Evolutionary conservation across 352 stramenopile genomes (phyloP).

Genomic region (Globisporangium middletonii): DNA sequence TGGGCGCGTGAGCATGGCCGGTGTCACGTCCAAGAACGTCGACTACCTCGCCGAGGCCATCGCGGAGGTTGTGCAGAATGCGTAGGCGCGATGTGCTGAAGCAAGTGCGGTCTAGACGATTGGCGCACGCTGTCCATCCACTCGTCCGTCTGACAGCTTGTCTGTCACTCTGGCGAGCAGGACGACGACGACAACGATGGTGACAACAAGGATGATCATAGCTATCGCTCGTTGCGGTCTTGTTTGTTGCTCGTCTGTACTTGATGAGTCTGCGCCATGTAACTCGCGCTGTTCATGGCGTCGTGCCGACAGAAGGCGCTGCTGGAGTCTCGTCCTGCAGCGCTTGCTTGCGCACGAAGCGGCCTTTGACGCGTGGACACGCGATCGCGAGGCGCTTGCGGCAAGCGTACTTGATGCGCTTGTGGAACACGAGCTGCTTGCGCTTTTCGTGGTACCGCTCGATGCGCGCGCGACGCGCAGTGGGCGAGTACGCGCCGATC

Average conservation of each 20-base stretch:
- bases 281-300: no score
- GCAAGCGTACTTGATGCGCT: conserved; percentile 70
- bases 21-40: conserved; percentile 96
- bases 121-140: no score
- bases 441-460: conserved; percentile 69
- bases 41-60: conserved; percentile 95
- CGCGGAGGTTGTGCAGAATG: conserved; percentile 89
- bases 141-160: no score
- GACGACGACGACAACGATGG: no score
- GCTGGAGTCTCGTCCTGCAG: background rate
- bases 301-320: no score
- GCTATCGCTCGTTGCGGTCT: no score
- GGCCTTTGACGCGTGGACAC: conserved; percentile 63
- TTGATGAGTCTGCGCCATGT: no score
- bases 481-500: conserved; percentile 61
- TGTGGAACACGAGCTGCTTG: conserved; percentile 62
- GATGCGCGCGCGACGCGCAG: conserved; percentile 44
- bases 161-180: no score
- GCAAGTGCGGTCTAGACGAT: background rate
- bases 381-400: conserved; percentile 63
- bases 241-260: no score
- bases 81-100: conserved; percentile 26
- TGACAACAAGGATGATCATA: no score
- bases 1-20: conserved; percentile 97
- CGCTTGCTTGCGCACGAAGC: conserved; percentile 36